A percentile compares a stretch with the other conserved stretches of the same genome.
Evolutionary conservation across 202 grass and related monocot genomes (phyloP).

Genomic region (Saccharum hybrid): DNA sequence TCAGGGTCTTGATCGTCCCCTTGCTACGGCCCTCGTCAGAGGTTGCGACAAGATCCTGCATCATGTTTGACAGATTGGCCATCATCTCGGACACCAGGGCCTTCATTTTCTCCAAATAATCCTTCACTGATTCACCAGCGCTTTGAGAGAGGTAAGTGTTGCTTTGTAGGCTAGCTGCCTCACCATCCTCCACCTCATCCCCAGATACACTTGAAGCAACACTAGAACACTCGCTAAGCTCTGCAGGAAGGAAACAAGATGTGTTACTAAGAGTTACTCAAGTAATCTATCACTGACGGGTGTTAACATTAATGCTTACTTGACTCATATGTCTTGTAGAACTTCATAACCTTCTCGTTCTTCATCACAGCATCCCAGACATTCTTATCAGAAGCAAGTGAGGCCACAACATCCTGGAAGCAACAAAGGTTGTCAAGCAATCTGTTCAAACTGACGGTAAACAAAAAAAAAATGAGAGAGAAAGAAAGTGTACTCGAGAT

Average conservation of each 20-base stretch:
- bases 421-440: constrained; percentile 2
- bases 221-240: constrained; percentile 46
- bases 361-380: constrained; percentile 87
- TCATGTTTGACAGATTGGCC: constrained; percentile 65
- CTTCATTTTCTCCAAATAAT: constrained; percentile 66
- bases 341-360: constrained; percentile 75
- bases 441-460: neutral
- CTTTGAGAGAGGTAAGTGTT: neutral
- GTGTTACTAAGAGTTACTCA: neutral
- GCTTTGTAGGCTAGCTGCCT: constrained; percentile 25
- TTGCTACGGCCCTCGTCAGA: constrained; percentile 44
- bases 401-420: constrained; percentile 70
- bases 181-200: constrained; percentile 25
- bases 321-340: constrained; percentile 59
- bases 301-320: constrained; percentile 43
- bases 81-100: constrained; percentile 60
- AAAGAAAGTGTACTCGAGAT: neutral
- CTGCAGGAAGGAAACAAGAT: constrained; percentile 28
- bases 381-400: constrained; percentile 72
- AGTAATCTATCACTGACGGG: neutral
- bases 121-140: constrained; percentile 48
- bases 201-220: constrained; percentile 43
- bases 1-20: constrained; percentile 50
- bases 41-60: constrained; percentile 65
- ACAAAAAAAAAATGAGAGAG: neutral